Evolutionary conservation across 257 asterid genomes (phyloP).

Genomic region (Solanum tarijense): DNA sequence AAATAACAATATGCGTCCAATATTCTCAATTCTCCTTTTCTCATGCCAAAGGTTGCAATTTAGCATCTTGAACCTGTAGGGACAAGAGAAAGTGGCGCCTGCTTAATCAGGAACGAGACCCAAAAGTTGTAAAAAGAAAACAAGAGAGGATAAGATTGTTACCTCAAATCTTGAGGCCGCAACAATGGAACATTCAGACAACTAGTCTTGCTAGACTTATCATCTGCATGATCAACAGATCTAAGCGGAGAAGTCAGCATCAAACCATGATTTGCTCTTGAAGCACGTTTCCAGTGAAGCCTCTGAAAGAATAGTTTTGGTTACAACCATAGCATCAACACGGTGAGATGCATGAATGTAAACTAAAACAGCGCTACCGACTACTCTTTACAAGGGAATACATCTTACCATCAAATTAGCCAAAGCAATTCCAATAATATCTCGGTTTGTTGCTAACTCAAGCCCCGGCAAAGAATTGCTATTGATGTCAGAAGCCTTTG

Average conservation of each 20-base stretch:
- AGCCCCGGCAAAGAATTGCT: slow-evolving; percentile 77
- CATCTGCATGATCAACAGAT: slow-evolving; percentile 44
- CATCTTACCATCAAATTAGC: slow-evolving; percentile 86
- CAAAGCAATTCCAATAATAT: slow-evolving; percentile 81
- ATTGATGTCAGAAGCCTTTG: slow-evolving; percentile 83
- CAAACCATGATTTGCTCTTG: slow-evolving; percentile 66
- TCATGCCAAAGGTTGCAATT: slow-evolving; percentile 38
- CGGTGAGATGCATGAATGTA: neutral
- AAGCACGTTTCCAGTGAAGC: slow-evolving; percentile 95
- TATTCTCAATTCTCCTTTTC: slow-evolving; percentile 35
- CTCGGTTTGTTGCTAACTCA: slow-evolving; percentile 80
- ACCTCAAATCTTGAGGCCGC: slow-evolving; percentile 95
- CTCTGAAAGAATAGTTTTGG: slow-evolving; percentile 45
- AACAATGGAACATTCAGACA: slow-evolving; percentile 51
- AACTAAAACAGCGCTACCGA: neutral
- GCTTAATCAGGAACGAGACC: slow-evolving; percentile 24
- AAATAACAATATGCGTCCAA: slow-evolving; percentile 19
- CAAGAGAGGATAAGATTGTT: slow-evolving; percentile 5
- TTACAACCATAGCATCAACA: neutral
- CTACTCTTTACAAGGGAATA: neutral
- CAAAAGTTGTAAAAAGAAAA: slow-evolving; percentile 2
- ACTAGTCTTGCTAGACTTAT: slow-evolving; percentile 27
- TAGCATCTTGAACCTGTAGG: slow-evolving; percentile 53
- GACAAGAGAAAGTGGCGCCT: slow-evolving; percentile 25
- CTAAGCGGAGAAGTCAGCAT: slow-evolving; percentile 90